Evolutionary conservation across 371 early-diverging fungal species (phyloP), one percentile per base, ranked within the genome.

Genomic region (Zychaea mexicana): DNA sequence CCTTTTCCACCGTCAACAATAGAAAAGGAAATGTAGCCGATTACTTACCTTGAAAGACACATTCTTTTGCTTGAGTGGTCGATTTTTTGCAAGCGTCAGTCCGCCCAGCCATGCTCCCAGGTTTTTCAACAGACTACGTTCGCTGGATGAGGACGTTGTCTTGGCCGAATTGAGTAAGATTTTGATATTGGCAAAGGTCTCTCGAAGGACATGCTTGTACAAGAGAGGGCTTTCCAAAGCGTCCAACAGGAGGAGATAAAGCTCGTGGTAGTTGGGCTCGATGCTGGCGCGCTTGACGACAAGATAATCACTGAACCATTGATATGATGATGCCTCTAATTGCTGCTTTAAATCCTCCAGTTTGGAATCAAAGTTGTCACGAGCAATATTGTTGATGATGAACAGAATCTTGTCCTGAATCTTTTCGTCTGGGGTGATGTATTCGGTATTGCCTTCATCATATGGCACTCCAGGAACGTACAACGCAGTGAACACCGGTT

Each of bases 61-160:
- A 60, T 96, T 85, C 61, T 94, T 95, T 76, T 97, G 96, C 69
- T 90, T 88, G 67, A 99, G 94, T 10, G 98, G 98, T 58, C 86
- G 86, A 71, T 99, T 90, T 27, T 91, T 87, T n/a, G 95, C 96
- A 10, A 99, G 70, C 1, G 99, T 97, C 71, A 98, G 85, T n/a
- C 89, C 89, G 45, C 99, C 99, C 6, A 99, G 86, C 99, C 99
- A 99, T 9, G 94, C 85, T 26, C 98, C 99, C 32, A 98, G 77
- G 70, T 96, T 98, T 77, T 97, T 98, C 36, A 99, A 73, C 32
- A 94, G 81, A 10, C 90, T 84, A 10, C 98, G 85, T 63, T 99
- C 98, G 2, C 89, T 85, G 0, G 96, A 92, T 38, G 95, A 95
- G 54, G 90, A 89, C 15, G 94, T 85, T 1, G 98, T 97, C 57